phyloP scores from a whole-genome alignment of 2,329 filamentous ascomycete species.

The Verticillium nubilum region DNA sequence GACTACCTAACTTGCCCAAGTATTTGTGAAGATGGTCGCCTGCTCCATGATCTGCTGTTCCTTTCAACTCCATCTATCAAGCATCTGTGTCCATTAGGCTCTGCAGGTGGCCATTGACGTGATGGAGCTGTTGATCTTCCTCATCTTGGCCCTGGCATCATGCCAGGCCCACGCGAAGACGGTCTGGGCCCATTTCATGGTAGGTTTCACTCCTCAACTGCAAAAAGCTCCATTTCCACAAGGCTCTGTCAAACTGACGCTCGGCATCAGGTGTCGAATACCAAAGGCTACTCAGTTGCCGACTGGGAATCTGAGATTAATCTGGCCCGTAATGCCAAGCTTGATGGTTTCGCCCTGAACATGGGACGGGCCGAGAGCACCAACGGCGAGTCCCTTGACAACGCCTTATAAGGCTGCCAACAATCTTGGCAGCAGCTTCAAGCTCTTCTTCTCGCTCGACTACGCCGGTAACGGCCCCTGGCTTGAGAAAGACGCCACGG shows the following conservation, averaged over 20 bases:
- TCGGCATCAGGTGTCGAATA: conserved; percentile 7
- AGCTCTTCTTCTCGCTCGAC: conserved; percentile 10
- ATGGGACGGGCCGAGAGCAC: conserved; percentile 11
- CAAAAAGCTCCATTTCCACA: not conserved
- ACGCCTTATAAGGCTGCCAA: conserved; percentile 8
- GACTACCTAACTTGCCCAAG: too few relatives aligned
- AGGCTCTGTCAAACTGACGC: too few relatives aligned
- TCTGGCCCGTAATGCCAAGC: conserved; percentile 33
- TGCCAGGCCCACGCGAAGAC: not conserved
- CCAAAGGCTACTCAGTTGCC: conserved; percentile 19
- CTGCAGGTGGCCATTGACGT: too few relatives aligned
- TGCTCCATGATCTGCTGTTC: too few relatives aligned
- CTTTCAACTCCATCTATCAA: not conserved
- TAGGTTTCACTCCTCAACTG: not conserved
- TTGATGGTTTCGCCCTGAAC: conserved; percentile 20
- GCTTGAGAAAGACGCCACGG: conserved; percentile 6
- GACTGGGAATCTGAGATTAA: conserved; percentile 44
- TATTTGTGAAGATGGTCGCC: too few relatives aligned
- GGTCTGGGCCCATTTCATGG: not conserved
- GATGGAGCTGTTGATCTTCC: too few relatives aligned
- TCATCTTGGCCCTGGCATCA: not conserved
- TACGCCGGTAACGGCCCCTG: conserved; percentile 9
- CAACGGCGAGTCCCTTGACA: conserved; percentile 7
- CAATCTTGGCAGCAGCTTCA: conserved; percentile 6
- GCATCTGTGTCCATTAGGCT: not conserved